phyloP scores from a whole-genome alignment of 1,139 yeast genomes.

The Nadsonia starkeyi-henricii region DNA sequence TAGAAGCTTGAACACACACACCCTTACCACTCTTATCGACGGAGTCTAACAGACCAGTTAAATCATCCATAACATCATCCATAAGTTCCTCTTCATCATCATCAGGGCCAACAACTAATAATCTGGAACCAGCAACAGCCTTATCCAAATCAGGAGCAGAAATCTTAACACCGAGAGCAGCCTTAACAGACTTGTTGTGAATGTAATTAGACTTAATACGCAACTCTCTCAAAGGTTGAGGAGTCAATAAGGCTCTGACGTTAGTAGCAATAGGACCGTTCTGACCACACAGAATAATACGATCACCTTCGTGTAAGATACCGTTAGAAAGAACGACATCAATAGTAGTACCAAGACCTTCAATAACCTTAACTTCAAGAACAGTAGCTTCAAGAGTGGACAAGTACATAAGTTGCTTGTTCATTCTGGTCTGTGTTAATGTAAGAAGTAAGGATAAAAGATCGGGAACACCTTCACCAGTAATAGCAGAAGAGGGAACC shows the following conservation, averaged over 20 bases:
- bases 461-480: conserved; percentile 99
- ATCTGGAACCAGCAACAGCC: conserved; percentile 97
- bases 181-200: conserved; percentile 95
- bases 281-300: conserved; percentile 92
- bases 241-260: conserved; percentile 89
- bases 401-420: conserved; percentile 93
- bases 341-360: conserved; percentile 97
- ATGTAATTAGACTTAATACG: conserved; percentile 90
- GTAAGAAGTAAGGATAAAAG: conserved; percentile 89
- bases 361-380: conserved; percentile 95
- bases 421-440: conserved; percentile 96
- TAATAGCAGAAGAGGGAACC: conserved; percentile 96
- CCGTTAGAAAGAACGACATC: conserved; percentile 96
- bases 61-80: conserved; percentile 98
- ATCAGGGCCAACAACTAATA: conserved; percentile 88
- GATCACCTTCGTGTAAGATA: conserved; percentile 84
- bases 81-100: conserved; percentile 94
- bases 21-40: conserved; percentile 92
- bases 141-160: conserved; percentile 96
- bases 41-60: conserved; percentile 85
- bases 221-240: conserved; percentile 92
- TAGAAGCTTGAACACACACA: conserved; percentile 96
- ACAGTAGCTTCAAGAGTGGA: conserved; percentile 91
- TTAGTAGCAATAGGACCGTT: conserved; percentile 98
- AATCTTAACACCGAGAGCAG: conserved; percentile 96